Evolutionary conservation across 371 early-diverging fungal genomes (phyloP), one percentile per base, ranked within the genome.

Genomic region (Fennellomyces sp.): DNA sequence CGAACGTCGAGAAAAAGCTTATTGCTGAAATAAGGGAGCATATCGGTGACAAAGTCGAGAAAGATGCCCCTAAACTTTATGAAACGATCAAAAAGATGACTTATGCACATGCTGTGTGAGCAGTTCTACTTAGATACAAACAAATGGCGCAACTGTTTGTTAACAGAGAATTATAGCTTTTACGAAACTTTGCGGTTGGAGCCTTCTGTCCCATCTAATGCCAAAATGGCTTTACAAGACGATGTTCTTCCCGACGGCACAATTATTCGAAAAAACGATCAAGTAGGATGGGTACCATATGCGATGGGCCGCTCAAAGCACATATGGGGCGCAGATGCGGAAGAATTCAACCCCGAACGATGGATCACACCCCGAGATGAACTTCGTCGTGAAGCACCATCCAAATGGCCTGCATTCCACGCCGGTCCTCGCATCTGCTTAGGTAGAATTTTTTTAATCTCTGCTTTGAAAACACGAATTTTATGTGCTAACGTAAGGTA

Each of bases 381-480:
- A 51, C 60, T 75, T 11, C 41, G 58, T 5, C 70, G 74, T 25
- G 71, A 73, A 36, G 63, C 68, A 13, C n/a, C n/a, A n/a, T n/a
- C n/a, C n/a, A n/a, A n/a, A n/a, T n/a, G n/a, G n/a, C n/a, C n/a
- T n/a, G n/a, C 73, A 72, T 88, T 89, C 69, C 85, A 88, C 53
- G 87, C 85, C 8, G 90, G 91, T 0, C 90, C 91, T 2, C 77
- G 91, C 23, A 76, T 86, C 27, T 91, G 90, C 58, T 66, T 90
- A 25, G 88, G 45, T n/a, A n/a, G n/a, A n/a, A n/a, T n/a, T n/a
- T n/a, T n/a, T n/a, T n/a, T n/a, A n/a, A n/a, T n/a, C n/a, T n/a
- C n/a, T n/a, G n/a, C n/a, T n/a, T n/a, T n/a, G n/a, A n/a, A n/a
- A n/a, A n/a, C n/a, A n/a, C n/a, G n/a, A n/a, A n/a, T n/a, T n/a